phyloP scores from a whole-genome alignment of 163 green algal genomes.

The Chlorella variabilis region DNA sequence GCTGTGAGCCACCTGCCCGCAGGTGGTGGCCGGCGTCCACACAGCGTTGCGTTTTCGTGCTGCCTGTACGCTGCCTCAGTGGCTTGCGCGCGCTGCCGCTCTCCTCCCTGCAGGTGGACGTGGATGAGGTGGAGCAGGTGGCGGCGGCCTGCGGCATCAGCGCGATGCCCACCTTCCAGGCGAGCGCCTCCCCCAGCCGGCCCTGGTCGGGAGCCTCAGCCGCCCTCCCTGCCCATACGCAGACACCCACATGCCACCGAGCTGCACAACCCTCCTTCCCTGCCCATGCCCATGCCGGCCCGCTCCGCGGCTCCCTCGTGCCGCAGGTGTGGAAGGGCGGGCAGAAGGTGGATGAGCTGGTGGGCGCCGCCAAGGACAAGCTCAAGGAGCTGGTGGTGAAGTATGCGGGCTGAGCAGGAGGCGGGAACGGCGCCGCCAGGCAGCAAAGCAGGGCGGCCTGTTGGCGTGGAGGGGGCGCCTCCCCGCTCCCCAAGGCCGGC shows the following conservation, averaged over 20 bases:
- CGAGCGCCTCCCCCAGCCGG: not conserved
- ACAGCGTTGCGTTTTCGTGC: not conserved
- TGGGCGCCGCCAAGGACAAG: conserved; percentile 73
- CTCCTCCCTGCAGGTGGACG: conserved; percentile 54
- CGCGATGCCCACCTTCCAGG: conserved; percentile 72
- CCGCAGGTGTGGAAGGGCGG: conserved; percentile 60
- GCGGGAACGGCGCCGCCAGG: too few relatives aligned
- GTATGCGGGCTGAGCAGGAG: conserved; percentile 38
- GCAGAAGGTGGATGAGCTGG: conserved; percentile 73
- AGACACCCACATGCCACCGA: too few relatives aligned
- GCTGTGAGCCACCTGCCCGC: not conserved
- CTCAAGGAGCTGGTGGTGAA: conserved; percentile 66
- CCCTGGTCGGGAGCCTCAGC: too few relatives aligned
- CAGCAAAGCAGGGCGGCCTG: too few relatives aligned
- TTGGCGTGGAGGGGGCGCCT: too few relatives aligned
- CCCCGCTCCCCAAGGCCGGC: too few relatives aligned
- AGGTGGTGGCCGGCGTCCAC: not conserved
- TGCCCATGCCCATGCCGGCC: too few relatives aligned
- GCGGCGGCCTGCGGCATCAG: conserved; percentile 51
- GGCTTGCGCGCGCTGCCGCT: too few relatives aligned
- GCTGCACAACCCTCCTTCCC: too few relatives aligned
- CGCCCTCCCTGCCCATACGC: not conserved
- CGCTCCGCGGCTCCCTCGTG: too few relatives aligned
- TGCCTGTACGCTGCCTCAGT: too few relatives aligned
- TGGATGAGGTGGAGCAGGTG: conserved; percentile 63